Conservation (phyloP, 192 early-diverging fungal genomes). For the Cetraspora pellucida region DNA sequence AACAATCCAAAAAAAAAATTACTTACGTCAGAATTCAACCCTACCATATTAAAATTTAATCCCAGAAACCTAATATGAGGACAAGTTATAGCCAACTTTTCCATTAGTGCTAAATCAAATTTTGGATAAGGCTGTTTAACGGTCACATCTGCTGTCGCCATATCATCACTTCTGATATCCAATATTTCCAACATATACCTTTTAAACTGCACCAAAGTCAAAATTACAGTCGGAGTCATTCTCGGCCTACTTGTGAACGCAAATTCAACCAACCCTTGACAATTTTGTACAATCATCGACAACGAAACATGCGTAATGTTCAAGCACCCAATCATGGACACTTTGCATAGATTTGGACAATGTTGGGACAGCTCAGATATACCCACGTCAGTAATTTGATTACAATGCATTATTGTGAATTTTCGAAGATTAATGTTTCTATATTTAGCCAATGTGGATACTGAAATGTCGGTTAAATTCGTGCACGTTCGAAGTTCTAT, state of each 20-base stretch:
- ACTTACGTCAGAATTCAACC: constrained; percentile 15
- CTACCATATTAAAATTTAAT: constrained; percentile 5
- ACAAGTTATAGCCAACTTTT: not conserved
- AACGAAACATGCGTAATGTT: not conserved
- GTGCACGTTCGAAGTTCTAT: not conserved
- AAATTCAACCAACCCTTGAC: not conserved
- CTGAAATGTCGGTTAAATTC: not conserved
- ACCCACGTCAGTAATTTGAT: not conserved
- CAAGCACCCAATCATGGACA: not conserved
- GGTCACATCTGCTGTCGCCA: not conserved
- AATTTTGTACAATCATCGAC: not conserved
- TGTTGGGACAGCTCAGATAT: not conserved
- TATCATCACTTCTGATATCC: not conserved
- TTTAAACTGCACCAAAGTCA: not conserved
- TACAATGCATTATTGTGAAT: constrained; percentile 6
- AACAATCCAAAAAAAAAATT: not conserved
- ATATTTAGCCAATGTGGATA: not conserved
- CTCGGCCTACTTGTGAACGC: constrained; percentile 6
- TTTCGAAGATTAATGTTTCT: constrained; percentile 3
- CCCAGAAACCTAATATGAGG: not conserved
- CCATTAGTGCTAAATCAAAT: constrained; percentile 9
- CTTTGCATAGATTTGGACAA: constrained; percentile 4
- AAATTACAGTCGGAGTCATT: not conserved
- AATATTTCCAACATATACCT: not conserved
- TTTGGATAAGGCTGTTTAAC: constrained; percentile 7